Conservation (phyloP, 2,329 filamentous ascomycete genomes). For the Torrubiellomyces zombiae region DNA sequence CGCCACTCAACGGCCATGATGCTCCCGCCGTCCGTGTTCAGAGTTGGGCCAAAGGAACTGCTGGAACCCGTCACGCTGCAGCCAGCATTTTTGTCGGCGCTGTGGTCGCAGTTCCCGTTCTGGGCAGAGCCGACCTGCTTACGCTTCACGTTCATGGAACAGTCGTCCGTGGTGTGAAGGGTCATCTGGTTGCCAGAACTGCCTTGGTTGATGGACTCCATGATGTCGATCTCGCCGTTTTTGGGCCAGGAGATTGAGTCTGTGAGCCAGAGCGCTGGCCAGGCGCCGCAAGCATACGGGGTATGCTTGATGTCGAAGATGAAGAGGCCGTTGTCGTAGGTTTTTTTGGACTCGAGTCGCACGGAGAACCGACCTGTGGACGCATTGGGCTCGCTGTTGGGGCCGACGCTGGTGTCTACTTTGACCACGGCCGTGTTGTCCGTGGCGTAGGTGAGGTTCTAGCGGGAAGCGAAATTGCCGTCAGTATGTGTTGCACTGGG, state of each 20-base stretch:
- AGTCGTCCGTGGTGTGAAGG: conserved; percentile 37
- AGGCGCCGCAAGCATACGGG: conserved; percentile 45
- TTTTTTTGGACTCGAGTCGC: conserved; percentile 41
- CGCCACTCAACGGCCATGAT: conserved; percentile 46
- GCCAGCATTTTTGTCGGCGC: conserved; percentile 34
- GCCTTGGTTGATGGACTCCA: conserved; percentile 41
- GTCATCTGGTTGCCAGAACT: conserved; percentile 40
- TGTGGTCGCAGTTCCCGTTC: conserved; percentile 32
- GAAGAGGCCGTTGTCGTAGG: conserved; percentile 48
- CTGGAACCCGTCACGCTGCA: conserved; percentile 32
- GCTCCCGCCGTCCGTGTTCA: conserved; percentile 39
- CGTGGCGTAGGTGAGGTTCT: conserved; percentile 49
- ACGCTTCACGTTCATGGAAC: conserved; percentile 36
- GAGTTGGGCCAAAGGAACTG: conserved; percentile 30
- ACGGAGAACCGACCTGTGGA: conserved; percentile 46
- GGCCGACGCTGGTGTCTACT: conserved; percentile 43
- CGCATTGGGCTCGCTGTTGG: conserved; percentile 27
- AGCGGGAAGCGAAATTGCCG: neutral
- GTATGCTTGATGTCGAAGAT: conserved; percentile 49
- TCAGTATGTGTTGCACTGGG: neutral
- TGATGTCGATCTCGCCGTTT: conserved; percentile 48
- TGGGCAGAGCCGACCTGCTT: conserved; percentile 29
- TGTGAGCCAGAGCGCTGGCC: conserved; percentile 50
- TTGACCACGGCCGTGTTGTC: conserved; percentile 34
- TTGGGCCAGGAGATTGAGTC: conserved; percentile 44